Base-by-base conservation (phyloP, 106 monocot species). In the Platanthera guangdongensis region DNA sequence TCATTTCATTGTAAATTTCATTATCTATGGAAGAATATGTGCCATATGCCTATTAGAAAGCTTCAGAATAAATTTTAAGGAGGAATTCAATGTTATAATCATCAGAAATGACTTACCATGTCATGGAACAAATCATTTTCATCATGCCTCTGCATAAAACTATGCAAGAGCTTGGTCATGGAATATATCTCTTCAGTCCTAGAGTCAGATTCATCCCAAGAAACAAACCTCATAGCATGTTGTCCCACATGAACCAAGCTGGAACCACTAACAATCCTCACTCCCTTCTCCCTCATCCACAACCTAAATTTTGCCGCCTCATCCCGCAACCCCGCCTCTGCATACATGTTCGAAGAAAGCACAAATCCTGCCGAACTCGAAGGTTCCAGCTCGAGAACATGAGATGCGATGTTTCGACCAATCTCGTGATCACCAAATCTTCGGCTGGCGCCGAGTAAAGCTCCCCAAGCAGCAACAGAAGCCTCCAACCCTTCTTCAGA, bases 371-470 rank as follows among this genome's bases (percentile, higher is more conserved):
- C 78, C 1, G 89, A 84, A 18, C 78, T 86, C 9, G 11, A 53
- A 1, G 91, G 90, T 84, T 97, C 96, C 49, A 93, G 19, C 78
- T 91, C 85, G 49, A 93, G 73, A 4, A 92, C 82, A 18, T 47
- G 84, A 4, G 85, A 57, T 1, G 84, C 87, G 8, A 76, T 87
- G 50, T 8, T 71, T 22, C 53, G 28, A 11, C 84, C 87, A 3
- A 96, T 57, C 57, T 89, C 87, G 3, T n/a, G 51, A 19, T 83
- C 50, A 6, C 79, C 87, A 25, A 82, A 47, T 48, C 77, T 81
- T 63, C 85, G 87, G 57, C 92, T 85, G 68, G 86, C 96, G 82
- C 96, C 93, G 74, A 97, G 51, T 49, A 97, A 57, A 55, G 96
- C 82, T 55, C 87, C 82, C 96, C 93, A 97, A 47, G 89, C 96